Base-by-base conservation (phyloP, 371 early-diverging fungal genomes). In the Umbelopsis sp. region DNA sequence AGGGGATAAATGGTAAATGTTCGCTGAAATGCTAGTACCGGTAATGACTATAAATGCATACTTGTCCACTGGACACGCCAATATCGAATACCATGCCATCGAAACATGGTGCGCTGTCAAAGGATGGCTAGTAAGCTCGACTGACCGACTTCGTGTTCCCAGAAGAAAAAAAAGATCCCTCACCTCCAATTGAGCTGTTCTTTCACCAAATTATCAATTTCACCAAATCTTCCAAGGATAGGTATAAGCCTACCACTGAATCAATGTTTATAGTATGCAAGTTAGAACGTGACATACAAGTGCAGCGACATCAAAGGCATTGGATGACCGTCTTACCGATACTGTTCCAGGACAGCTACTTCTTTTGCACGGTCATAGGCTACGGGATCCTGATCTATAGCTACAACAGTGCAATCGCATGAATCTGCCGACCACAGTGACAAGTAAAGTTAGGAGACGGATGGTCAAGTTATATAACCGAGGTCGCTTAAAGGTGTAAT, bases 11-110 rank as follows among this genome's bases (percentile, higher is more conserved):
- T 48, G 48, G 48, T 20, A 48, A 16, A 3, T 77, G 73, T 18
- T 37, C 35, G 24, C 41, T 37, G 44, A 1, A 22, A 22, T 57
- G 32, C 11, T 57, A 3, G 5, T 35, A 11, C n/a, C 7, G 32
- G 16, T 37, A 1, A 64, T 18, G 9, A 16, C 2, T 11, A 12
- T 7, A 48, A 20, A 29, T 29, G 4, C 44, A 29, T 76, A 85
- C 76, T 65, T 88, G 88, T 41, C 83, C 84, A 68, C 86, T 86
- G 45, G 86, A 87, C 6, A 93, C 83, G 50, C 94, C 92, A 66
- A 93, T 85, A 70, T 93, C 94, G 74, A 91, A 86, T 14, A 92
- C 80, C 45, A 91, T 84, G 12, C 92, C 94, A 77, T 90, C 88
- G 46, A 89, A 77, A 62, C 82, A 83, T 9, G 80, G 81, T 1